phyloP scores from a whole-genome alignment of 306 rosid genomes.

The Gastrolobium bilobum region DNA sequence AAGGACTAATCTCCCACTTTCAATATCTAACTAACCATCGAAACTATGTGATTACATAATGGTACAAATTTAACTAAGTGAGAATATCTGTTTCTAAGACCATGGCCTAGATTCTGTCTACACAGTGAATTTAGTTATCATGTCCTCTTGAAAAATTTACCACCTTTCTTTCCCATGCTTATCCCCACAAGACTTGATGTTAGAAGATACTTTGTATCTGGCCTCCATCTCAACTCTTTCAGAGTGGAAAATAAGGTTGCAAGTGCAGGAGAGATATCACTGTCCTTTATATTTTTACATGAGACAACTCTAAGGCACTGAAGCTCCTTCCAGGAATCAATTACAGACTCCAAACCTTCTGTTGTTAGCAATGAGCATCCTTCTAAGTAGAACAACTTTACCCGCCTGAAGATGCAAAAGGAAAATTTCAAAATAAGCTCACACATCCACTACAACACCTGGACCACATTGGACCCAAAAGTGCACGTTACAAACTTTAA shows the following conservation, averaged over 20 bases:
- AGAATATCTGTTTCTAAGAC: slow-evolving; percentile 47
- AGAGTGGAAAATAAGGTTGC: slow-evolving; percentile 70
- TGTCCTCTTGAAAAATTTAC: slow-evolving; percentile 73
- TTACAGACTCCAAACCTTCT: slow-evolving; percentile 75
- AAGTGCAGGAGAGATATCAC: slow-evolving; percentile 72
- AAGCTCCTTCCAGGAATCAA: slow-evolving; percentile 77
- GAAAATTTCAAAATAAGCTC: too few species aligned
- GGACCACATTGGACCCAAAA: neutral
- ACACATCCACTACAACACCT: neutral
- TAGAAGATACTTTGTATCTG: slow-evolving; percentile 73
- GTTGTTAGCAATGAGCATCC: slow-evolving; percentile 90
- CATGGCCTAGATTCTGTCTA: slow-evolving; percentile 49
- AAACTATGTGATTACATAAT: slow-evolving; percentile 48
- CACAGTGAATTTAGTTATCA: slow-evolving; percentile 53
- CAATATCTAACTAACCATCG: slow-evolving; percentile 54
- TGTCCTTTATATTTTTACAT: slow-evolving; percentile 83
- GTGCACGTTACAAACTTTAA: neutral
- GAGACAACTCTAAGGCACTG: slow-evolving; percentile 76
- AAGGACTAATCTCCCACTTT: slow-evolving; percentile 32
- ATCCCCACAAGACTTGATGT: slow-evolving; percentile 62
- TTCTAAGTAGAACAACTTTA: slow-evolving; percentile 67
- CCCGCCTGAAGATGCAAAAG: too few species aligned
- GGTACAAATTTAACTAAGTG: slow-evolving; percentile 53
- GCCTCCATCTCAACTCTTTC: slow-evolving; percentile 88
- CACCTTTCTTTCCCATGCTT: slow-evolving; percentile 82